These are phyloP conservation scores for Gynostemma pentaphyllum DNA, from an alignment of 306 rosid species.

Conservation along the genomic window DNA sequence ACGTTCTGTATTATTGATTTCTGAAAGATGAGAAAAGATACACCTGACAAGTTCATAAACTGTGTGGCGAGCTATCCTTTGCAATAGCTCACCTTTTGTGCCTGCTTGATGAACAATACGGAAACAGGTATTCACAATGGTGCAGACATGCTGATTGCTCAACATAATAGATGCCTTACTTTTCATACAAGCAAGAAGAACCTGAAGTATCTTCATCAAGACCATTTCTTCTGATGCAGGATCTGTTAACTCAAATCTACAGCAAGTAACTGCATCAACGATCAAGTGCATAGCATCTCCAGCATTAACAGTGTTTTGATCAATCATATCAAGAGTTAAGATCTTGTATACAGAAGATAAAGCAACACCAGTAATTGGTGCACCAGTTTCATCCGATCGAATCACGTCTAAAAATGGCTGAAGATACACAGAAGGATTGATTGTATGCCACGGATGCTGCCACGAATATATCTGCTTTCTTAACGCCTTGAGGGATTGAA, in stretches of 20 bases:
- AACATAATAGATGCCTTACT: slow-evolving; percentile 82
- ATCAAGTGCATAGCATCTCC: slow-evolving; percentile 89
- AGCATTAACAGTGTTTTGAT: slow-evolving; percentile 71
- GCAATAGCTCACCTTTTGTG: slow-evolving; percentile 81
- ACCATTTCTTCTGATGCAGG: slow-evolving; percentile 92
- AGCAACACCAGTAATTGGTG: slow-evolving; percentile 87
- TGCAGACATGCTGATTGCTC: slow-evolving; percentile 97
- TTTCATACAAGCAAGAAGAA: slow-evolving; percentile 93
- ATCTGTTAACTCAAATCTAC: slow-evolving; percentile 94
- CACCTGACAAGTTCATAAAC: slow-evolving; percentile 87
- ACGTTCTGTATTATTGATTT: slow-evolving; percentile 54
- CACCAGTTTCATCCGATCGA: slow-evolving; percentile 92
- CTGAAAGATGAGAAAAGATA: slow-evolving; percentile 90
- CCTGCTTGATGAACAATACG: slow-evolving; percentile 98
- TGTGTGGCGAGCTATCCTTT: slow-evolving; percentile 81
- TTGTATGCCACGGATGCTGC: slow-evolving; percentile 88
- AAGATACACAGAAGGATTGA: slow-evolving; percentile 70
- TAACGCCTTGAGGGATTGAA: slow-evolving; percentile 74
- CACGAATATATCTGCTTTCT: slow-evolving; percentile 77
- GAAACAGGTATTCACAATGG: slow-evolving; percentile 88
- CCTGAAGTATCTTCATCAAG: slow-evolving; percentile 88
- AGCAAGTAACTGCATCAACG: slow-evolving; percentile 94
- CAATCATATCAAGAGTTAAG: slow-evolving; percentile 77
- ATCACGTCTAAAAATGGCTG: slow-evolving; percentile 97
- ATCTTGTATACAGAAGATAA: slow-evolving; percentile 90